Evolutionary conservation across 2,329 filamentous ascomycete species (phyloP).

Genomic region (Lomentospora prolificans): DNA sequence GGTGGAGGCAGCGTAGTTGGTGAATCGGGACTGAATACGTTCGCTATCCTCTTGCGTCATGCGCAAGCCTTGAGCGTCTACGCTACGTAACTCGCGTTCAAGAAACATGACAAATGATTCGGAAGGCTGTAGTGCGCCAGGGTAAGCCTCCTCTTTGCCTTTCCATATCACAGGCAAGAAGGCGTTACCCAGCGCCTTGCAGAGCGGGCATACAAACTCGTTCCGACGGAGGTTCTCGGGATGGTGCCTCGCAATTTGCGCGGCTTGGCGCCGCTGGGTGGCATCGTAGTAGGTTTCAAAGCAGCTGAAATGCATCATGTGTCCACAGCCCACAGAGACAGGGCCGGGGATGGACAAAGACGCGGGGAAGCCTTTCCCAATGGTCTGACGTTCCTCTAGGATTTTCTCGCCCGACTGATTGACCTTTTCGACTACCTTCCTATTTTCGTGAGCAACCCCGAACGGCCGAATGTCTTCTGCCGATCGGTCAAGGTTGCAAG

Average conservation of each 20-base stretch:
- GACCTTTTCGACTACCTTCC: conserved; percentile 64
- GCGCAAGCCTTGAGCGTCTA: conserved; percentile 21
- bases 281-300: conserved; percentile 88
- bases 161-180: conserved; percentile 96
- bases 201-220: conserved; percentile 93
- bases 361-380: conserved; percentile 82
- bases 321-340: conserved; percentile 83
- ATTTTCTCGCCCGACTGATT: conserved; percentile 63
- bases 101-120: conserved; percentile 61
- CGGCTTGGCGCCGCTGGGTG: conserved; percentile 71
- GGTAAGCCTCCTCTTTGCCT: conserved; percentile 74
- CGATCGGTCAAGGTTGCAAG: conserved; percentile 72
- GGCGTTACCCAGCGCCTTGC: conserved; percentile 90
- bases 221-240: conserved; percentile 70
- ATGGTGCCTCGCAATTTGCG: conserved; percentile 90
- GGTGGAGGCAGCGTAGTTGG: neutral
- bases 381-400: conserved; percentile 63
- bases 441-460: conserved; percentile 82
- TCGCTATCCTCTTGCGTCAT: neutral
- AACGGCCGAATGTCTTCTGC: conserved; percentile 79
- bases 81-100: conserved; percentile 39
- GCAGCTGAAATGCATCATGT: conserved; percentile 97
- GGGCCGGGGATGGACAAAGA: conserved; percentile 60
- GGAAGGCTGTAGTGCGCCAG: conserved; percentile 56
- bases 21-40: neutral